Percentiles rank a stretch among this genome's conserved stretches.
Conservation (phyloP, 2,329 filamentous ascomycete species). For the Didymella keratinophila region DNA sequence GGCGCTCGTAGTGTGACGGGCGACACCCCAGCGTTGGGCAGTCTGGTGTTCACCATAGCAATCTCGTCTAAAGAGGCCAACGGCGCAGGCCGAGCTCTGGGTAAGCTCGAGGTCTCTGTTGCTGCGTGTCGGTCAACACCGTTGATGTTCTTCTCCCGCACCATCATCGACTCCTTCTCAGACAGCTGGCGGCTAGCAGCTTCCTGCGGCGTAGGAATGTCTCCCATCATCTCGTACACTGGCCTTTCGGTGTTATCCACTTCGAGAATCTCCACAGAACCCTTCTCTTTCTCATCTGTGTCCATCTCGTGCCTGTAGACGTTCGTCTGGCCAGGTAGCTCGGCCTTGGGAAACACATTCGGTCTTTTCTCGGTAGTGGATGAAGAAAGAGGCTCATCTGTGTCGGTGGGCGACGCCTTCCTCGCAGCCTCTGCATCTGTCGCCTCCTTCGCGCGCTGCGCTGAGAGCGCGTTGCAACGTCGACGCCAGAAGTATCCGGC, state of each 20-base stretch:
- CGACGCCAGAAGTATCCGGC: constrained; percentile 48
- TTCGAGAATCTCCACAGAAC: constrained; percentile 34
- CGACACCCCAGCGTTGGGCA: constrained; percentile 32
- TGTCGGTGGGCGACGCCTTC: constrained; percentile 27
- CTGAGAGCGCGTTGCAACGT: constrained; percentile 37
- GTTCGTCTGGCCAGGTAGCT: constrained; percentile 50
- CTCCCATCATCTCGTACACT: constrained; percentile 62
- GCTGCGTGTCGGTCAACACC: constrained; percentile 49
- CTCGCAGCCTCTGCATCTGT: constrained; percentile 30
- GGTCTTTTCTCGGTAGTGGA: constrained; percentile 32
- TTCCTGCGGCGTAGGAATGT: constrained; percentile 62
- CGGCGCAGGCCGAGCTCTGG: constrained; percentile 3
- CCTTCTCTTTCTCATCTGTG: constrained; percentile 29
- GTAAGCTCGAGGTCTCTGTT: constrained; percentile 17
- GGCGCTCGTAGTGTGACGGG: constrained; percentile 45
- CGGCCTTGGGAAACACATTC: constrained; percentile 56
- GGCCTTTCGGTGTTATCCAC: constrained; percentile 48
- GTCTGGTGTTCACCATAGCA: constrained; percentile 37
- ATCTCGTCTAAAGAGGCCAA: constrained; percentile 29
- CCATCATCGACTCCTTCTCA: constrained; percentile 59
- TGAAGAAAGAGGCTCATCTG: constrained; percentile 36
- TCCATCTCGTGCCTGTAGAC: constrained; percentile 25
- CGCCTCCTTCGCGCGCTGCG: constrained; percentile 35
- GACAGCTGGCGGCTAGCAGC: constrained; percentile 56
- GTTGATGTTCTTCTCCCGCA: constrained; percentile 56